A percentile compares a stretch with the other conserved stretches of the same genome.
These are phyloP conservation scores for Cordyceps cicadae DNA, from an alignment of 2,329 filamentous ascomycete species.

Conservation along the genomic window DNA sequence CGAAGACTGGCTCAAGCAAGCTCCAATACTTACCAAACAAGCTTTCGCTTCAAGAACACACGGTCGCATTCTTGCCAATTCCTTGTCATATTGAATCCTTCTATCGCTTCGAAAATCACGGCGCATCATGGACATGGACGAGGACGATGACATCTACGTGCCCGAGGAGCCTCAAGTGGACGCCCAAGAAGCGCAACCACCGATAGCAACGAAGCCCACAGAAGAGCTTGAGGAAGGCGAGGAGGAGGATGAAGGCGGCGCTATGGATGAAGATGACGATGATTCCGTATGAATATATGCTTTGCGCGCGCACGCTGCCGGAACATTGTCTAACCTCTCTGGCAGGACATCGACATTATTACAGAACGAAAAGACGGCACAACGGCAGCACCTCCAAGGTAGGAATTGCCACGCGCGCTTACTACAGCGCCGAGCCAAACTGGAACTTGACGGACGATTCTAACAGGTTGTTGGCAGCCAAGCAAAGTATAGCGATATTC, in stretches of 20 bases:
- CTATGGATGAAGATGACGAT: slow-evolving; percentile 52
- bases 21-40: neutral
- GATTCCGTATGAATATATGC: slow-evolving; percentile 34
- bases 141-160: slow-evolving; percentile 60
- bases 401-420: slow-evolving; percentile 19
- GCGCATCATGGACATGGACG: slow-evolving; percentile 54
- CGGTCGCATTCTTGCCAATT: neutral
- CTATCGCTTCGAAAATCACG: neutral
- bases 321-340: neutral
- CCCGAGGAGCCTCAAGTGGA: slow-evolving; percentile 45
- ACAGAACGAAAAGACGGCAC: slow-evolving; percentile 58
- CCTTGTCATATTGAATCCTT: neutral
- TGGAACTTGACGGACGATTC: neutral
- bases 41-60: neutral
- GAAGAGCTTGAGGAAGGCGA: slow-evolving; percentile 57
- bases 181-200: slow-evolving; percentile 21
- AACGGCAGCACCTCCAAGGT: slow-evolving; percentile 52
- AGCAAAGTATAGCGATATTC: slow-evolving; percentile 55
- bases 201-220: slow-evolving; percentile 25
- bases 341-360: slow-evolving; percentile 59
- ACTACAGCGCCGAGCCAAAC: neutral
- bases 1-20: neutral
- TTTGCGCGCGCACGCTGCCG: neutral
- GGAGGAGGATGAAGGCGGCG: slow-evolving; percentile 53
- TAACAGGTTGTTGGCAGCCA: slow-evolving; percentile 32